A percentile compares a stretch with the other conserved stretches of the same genome.
phyloP scores from a whole-genome alignment of 2,329 filamentous ascomycete genomes.

The Alternaria brassicae region DNA sequence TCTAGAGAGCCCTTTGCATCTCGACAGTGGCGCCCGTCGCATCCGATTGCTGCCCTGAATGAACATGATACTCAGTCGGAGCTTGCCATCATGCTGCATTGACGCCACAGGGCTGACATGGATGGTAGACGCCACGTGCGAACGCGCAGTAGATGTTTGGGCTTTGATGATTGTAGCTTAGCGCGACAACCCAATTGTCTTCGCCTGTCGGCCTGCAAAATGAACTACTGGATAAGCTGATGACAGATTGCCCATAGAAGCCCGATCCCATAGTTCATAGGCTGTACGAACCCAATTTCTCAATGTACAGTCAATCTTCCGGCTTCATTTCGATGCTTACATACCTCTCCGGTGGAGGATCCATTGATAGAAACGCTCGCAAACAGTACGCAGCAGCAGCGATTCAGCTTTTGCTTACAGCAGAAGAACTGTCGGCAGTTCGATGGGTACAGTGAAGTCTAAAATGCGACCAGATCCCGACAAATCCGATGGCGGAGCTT shows the following conservation, averaged over 20 bases:
- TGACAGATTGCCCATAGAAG: not conserved
- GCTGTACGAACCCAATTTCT: not conserved
- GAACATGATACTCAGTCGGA: not conserved
- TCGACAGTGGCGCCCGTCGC: not conserved
- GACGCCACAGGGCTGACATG: not conserved
- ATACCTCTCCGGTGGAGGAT: not conserved
- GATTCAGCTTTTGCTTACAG: not conserved
- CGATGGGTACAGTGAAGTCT: not conserved
- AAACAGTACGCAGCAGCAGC: not conserved
- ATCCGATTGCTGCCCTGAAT: slow-evolving; percentile 2
- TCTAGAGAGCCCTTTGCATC: slow-evolving; percentile 1
- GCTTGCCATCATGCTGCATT: not conserved
- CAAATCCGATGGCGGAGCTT: not conserved
- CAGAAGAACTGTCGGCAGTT: not conserved
- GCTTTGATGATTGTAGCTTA: not conserved
- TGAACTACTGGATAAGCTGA: not conserved
- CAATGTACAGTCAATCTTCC: not conserved
- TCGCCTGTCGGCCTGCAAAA: not conserved
- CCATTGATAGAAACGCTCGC: not conserved
- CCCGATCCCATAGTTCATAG: not conserved
- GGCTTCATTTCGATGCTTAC: slow-evolving; percentile 18
- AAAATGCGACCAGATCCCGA: not conserved
- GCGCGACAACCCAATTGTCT: not conserved
- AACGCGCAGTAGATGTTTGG: not conserved
- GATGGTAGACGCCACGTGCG: not conserved